phyloP scores from a whole-genome alignment of 768 basidiomycete genomes.

The Phanerodontia chrysosporium region DNA sequence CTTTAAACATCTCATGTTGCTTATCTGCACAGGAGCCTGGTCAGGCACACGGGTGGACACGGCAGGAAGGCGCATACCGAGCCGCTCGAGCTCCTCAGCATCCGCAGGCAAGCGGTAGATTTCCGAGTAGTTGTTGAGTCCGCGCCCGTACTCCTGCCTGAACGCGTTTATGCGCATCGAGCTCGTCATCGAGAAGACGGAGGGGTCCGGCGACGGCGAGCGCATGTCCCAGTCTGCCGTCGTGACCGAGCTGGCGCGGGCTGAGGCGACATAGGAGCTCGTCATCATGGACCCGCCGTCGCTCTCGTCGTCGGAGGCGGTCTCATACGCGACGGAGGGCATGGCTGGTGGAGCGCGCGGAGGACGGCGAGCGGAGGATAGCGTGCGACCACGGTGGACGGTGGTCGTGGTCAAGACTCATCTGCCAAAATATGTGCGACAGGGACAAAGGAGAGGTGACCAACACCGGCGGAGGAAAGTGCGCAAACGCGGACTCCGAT shows the following conservation, averaged over 20 bases:
- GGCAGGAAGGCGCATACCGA: conserved; percentile 40
- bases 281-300: conserved; percentile 39
- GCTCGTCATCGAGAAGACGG: conserved; percentile 65
- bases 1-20: conserved; percentile 63
- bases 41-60: neutral
- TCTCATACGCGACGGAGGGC: neutral
- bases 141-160: conserved; percentile 64
- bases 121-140: conserved; percentile 74
- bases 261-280: conserved; percentile 32
- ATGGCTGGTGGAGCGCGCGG: neutral
- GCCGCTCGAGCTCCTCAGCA: conserved; percentile 67
- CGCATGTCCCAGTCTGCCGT: conserved; percentile 58
- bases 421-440: neutral
- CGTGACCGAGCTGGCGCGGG: conserved; percentile 45
- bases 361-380: neutral
- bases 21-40: conserved; percentile 40
- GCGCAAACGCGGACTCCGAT: neutral
- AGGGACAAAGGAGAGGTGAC: neutral
- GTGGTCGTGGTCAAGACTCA: neutral
- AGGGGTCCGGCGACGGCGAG: conserved; percentile 61
- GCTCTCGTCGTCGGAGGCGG: conserved; percentile 39
- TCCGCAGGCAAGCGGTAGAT: conserved; percentile 78
- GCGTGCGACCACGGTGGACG: neutral
- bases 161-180: conserved; percentile 57
- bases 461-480: neutral